Base-by-base conservation (phyloP, 106 monocot genomes). In the Dactylorhiza incarnata region DNA sequence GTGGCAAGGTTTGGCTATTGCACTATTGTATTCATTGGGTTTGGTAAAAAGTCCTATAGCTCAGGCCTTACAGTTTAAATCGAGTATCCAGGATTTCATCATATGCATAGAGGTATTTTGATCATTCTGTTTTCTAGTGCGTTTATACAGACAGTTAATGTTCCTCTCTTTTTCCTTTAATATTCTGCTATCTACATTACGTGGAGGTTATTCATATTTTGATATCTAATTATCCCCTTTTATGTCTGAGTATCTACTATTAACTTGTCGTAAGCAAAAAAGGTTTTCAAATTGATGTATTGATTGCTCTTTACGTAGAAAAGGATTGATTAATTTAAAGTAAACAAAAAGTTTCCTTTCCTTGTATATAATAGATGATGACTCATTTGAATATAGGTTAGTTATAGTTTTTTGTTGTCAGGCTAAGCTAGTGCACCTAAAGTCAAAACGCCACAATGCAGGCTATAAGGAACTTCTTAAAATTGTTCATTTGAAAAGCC, bases 1-100 rank as follows among this genome's bases (percentile, higher is more conserved):
- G 95, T 95, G 95, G 95, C 95, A 95, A 77, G 95, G 95, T 54
- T 90, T 95, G 73, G 83, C 83, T 45, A 95, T 95, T 83, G 95
- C 92, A 63, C 67, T 95, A 74, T 65, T 95, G 78, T 88, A 78
- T 80, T 46, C 85, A 11, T 69, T 95, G 67, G 95, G 92, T 73
- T 81, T 92, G 72, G 84, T 95, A 59, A 90, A 86, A 77, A 90
- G 95, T 70, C 85, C 95, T 63, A 86, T 95, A 68, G 95, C 88
- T 48, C 87, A 95, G 76, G 87, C 77, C 50, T 81, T 95, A 46
- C 87, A 89, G 67, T 88, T 92, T 81, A 90, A 92, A 82, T 83
- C 95, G 71, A 92, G 92, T 55, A 80, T 95, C 78, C 95, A 95
- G 78, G 88, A 95, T 62, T 92, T 95, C 80, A 92, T 95, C 78